Evolutionary conservation across 2,329 filamentous ascomycete genomes (phyloP).

Genomic region (Penicillium sp.): DNA sequence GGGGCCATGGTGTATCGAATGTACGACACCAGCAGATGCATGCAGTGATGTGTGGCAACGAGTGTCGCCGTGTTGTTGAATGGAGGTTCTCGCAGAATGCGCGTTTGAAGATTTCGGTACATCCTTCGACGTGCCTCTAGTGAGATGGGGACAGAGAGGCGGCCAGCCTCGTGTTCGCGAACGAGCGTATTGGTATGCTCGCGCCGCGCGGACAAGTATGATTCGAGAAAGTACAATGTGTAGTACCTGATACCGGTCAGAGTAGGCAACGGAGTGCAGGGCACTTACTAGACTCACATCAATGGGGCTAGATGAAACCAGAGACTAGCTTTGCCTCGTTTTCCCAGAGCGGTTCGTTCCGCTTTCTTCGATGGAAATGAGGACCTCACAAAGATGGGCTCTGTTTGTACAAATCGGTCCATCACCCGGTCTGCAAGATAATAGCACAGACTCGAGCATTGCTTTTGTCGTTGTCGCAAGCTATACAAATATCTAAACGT

Average conservation of each 20-base stretch:
- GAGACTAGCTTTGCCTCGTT: slow-evolving; percentile 31
- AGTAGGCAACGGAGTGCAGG: neutral
- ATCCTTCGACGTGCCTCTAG: slow-evolving; percentile 31
- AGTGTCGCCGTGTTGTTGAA: slow-evolving; percentile 38
- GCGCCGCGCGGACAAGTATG: slow-evolving; percentile 35
- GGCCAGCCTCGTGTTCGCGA: slow-evolving; percentile 36
- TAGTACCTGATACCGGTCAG: slow-evolving; percentile 34
- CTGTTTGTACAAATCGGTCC: slow-evolving; percentile 34
- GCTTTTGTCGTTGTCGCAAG: slow-evolving; percentile 35
- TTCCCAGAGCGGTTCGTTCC: slow-evolving; percentile 31
- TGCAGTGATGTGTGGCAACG: slow-evolving; percentile 40
- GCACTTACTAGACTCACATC: slow-evolving; percentile 28
- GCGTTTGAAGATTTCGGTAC: slow-evolving; percentile 34
- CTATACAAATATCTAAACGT: slow-evolving; percentile 39
- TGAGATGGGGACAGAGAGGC: slow-evolving; percentile 35
- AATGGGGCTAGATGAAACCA: slow-evolving; percentile 39
- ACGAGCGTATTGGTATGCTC: slow-evolving; percentile 36
- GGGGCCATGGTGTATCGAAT: slow-evolving; percentile 36
- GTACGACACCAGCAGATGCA: slow-evolving; percentile 37
- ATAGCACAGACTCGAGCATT: slow-evolving; percentile 37
- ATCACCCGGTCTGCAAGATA: slow-evolving; percentile 41
- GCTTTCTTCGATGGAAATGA: slow-evolving; percentile 29
- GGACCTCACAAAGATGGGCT: slow-evolving; percentile 28
- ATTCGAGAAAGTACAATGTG: slow-evolving; percentile 38
- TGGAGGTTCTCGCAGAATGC: slow-evolving; percentile 37